Evolutionary conservation across 1,284 basidiomycete species (phyloP).

Genomic region (Rhodotorula sp.): DNA sequence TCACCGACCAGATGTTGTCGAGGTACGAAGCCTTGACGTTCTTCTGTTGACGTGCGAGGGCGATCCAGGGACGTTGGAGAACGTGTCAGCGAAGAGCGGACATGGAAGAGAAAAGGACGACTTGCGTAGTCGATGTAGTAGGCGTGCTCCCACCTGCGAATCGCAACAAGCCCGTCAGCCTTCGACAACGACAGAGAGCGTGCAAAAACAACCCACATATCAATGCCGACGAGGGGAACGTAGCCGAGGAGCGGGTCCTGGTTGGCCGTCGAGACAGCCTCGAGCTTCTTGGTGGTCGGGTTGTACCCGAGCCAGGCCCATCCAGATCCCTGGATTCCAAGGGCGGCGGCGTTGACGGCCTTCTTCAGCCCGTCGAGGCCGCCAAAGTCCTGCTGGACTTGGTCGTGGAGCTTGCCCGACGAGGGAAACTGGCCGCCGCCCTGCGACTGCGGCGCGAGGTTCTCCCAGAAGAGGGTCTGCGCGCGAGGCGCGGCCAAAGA

Average conservation of each 20-base stretch:
- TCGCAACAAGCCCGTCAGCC: neutral
- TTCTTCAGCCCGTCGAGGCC: conserved; percentile 73
- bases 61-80: neutral
- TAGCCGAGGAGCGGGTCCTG: conserved; percentile 91
- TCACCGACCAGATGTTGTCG: conserved; percentile 63
- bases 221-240: conserved; percentile 88
- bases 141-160: conserved; percentile 51
- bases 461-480: conserved; percentile 97
- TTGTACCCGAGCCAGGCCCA: conserved; percentile 96
- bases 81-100: neutral
- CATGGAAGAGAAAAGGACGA: neutral
- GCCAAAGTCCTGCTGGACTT: conserved; percentile 81
- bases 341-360: conserved; percentile 81
- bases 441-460: conserved; percentile 73
- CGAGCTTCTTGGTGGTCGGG: conserved; percentile 59
- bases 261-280: conserved; percentile 69
- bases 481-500: conserved; percentile 50
- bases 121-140: conserved; percentile 66
- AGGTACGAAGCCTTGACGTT: conserved; percentile 64
- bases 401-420: conserved; percentile 70
- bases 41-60: conserved; percentile 63
- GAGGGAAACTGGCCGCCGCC: conserved; percentile 46
- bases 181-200: neutral
- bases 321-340: conserved; percentile 91
- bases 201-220: conserved; percentile 61